These are phyloP conservation scores for Leptodermis oblonga DNA, from an alignment of 257 asterid genomes.

Conservation along the genomic window DNA sequence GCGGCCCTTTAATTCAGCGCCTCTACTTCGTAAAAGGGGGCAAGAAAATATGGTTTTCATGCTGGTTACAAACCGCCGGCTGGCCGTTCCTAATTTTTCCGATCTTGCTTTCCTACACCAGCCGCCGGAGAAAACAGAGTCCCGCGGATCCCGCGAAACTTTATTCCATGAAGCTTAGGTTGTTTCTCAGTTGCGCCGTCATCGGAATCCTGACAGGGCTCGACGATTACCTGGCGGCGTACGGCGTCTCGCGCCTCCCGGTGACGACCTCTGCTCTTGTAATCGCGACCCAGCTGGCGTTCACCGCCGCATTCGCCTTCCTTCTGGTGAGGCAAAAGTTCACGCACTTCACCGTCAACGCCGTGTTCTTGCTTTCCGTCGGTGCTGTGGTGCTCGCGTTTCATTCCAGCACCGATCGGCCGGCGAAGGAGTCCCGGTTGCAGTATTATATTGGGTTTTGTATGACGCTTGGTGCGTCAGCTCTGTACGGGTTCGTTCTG, in stretches of 20 bases:
- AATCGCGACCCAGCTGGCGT: slow-evolving; percentile 30
- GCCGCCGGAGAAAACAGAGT: slow-evolving; percentile 11
- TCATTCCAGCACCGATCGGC: slow-evolving; percentile 22
- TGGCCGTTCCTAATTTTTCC: slow-evolving; percentile 24
- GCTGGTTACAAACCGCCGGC: slow-evolving; percentile 30
- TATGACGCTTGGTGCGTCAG: slow-evolving; percentile 33
- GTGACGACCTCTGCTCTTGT: slow-evolving; percentile 26
- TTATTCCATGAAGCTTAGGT: slow-evolving; percentile 7
- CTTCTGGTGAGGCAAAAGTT: slow-evolving; percentile 28
- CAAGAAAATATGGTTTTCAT: slow-evolving; percentile 28
- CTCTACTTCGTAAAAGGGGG: slow-evolving; percentile 32
- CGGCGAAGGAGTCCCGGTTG: slow-evolving; percentile 17
- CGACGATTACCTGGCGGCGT: slow-evolving; percentile 23
- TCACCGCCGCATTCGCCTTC: slow-evolving; percentile 29
- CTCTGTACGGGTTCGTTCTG: slow-evolving; percentile 25
- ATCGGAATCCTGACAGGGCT: slow-evolving; percentile 20
- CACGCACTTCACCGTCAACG: slow-evolving; percentile 10
- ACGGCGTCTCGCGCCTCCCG: slow-evolving; percentile 26
- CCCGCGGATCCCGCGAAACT: background rate
- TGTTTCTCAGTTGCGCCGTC: slow-evolving; percentile 17
- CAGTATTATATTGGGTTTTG: slow-evolving; percentile 25
- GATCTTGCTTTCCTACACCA: slow-evolving; percentile 13
- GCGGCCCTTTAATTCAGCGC: slow-evolving; percentile 25
- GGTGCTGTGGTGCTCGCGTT: slow-evolving; percentile 27
- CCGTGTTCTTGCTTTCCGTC: slow-evolving; percentile 21